These are phyloP conservation scores for Allomyces macrogynus DNA, from an alignment of 192 early-diverging fungal genomes.

Conservation along the genomic window DNA sequence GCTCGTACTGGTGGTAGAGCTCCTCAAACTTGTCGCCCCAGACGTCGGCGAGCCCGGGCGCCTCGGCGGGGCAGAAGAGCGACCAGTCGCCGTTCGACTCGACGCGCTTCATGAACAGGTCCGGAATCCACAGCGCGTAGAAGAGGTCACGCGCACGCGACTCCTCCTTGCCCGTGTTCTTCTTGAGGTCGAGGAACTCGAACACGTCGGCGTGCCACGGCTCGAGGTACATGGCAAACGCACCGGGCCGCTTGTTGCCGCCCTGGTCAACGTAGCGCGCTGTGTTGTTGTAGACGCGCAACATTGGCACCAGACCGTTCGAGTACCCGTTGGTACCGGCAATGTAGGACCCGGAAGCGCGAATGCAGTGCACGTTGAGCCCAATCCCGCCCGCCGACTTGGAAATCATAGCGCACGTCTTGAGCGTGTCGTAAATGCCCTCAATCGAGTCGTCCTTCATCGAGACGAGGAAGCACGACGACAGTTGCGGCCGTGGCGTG, in stretches of 20 bases:
- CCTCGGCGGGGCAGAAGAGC: conserved; percentile 87
- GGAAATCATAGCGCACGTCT: conserved; percentile 91
- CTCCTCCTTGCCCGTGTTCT: conserved; percentile 98
- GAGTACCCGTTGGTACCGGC: conserved; percentile 94
- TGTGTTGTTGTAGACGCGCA: conserved; percentile 95
- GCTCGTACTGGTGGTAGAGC: conserved; percentile 69
- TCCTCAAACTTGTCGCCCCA: conserved; percentile 87
- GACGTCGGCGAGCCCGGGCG: conserved; percentile 67
- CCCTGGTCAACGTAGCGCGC: conserved; percentile 99
- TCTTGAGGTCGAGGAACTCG: conserved; percentile 83
- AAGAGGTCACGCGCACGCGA: conserved; percentile 88
- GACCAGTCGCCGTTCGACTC: conserved; percentile 82
- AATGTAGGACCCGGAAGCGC: conserved; percentile 86
- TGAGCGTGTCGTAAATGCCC: conserved; percentile 94
- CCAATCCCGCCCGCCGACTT: conserved; percentile 97
- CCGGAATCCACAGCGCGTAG: conserved; percentile 92
- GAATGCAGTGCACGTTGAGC: conserved; percentile 91
- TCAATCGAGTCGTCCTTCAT: conserved; percentile 96
- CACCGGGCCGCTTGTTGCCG: conserved; percentile 93
- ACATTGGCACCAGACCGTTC: conserved; percentile 91
- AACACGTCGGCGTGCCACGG: conserved; percentile 98
- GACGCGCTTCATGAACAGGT: conserved; percentile 96
- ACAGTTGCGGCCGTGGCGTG: conserved; percentile 85
- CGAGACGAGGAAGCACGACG: conserved; percentile 82
- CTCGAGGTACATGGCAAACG: conserved; percentile 96